Evolutionary conservation across 208 protist species (phyloP).

Genomic region (Wallacemonas sp.): DNA sequence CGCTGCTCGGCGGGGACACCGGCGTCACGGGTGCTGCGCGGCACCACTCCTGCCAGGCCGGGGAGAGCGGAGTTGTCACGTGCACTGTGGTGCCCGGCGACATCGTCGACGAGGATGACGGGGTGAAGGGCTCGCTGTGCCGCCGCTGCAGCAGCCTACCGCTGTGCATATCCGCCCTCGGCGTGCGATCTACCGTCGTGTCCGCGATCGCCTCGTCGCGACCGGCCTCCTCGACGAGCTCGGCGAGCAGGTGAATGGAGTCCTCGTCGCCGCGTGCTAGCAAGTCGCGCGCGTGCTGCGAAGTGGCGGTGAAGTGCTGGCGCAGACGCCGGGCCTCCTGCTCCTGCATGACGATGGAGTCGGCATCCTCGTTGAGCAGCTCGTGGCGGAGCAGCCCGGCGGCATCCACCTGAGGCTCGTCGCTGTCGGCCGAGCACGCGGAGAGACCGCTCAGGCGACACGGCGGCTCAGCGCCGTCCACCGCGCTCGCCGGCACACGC

Average conservation of each 20-base stretch:
- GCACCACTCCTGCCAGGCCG: slow-evolving; percentile 4
- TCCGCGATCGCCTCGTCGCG: background rate
- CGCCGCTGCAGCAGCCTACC: no score
- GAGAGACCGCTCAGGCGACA: slow-evolving; percentile 16
- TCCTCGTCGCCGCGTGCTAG: slow-evolving; percentile 28
- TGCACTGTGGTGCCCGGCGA: background rate
- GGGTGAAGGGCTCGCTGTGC: no score
- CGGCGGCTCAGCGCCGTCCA: background rate
- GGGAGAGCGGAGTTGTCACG: background rate
- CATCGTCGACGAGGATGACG: background rate
- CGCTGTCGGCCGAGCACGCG: slow-evolving; percentile 27
- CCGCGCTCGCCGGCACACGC: background rate
- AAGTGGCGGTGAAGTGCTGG: slow-evolving; percentile 28
- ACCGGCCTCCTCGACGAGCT: slow-evolving; percentile 15
- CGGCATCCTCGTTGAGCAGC: slow-evolving; percentile 33
- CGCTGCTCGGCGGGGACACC: background rate
- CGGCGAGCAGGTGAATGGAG: slow-evolving; percentile 17
- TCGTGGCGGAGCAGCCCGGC: slow-evolving; percentile 29
- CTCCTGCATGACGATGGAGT: slow-evolving; percentile 25
- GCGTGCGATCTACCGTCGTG: background rate
- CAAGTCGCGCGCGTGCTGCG: slow-evolving; percentile 36
- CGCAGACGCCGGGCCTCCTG: slow-evolving; percentile 24
- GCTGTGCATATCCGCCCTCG: no score
- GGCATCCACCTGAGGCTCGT: slow-evolving; percentile 46
- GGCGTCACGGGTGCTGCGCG: background rate